These are phyloP conservation scores for Fusarium duplospermum DNA, from an alignment of 2,329 filamentous ascomycete genomes.

Conservation along the genomic window DNA sequence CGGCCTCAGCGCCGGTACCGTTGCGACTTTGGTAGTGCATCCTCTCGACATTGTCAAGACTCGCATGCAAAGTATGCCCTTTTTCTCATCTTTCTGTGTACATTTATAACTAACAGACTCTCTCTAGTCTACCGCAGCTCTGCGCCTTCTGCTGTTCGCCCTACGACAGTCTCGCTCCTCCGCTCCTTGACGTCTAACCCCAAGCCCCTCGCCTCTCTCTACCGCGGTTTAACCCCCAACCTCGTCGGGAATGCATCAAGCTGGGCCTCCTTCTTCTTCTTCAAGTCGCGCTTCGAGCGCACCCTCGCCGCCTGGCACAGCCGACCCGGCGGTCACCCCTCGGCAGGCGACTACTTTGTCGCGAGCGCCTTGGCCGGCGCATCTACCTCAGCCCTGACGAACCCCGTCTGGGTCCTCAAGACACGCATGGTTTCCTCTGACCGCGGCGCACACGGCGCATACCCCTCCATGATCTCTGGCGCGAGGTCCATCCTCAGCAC, in stretches of 20 bases:
- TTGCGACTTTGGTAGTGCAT: constrained; percentile 88
- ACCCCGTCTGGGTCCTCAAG: constrained; percentile 98
- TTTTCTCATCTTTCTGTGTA: neutral
- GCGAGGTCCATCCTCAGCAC: constrained; percentile 71
- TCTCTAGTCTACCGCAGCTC: constrained; percentile 63
- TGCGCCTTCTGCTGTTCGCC: constrained; percentile 51
- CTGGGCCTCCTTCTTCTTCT: constrained; percentile 94
- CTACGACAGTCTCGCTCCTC: constrained; percentile 65
- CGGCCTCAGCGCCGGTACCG: constrained; percentile 87
- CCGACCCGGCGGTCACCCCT: constrained; percentile 29
- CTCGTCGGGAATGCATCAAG: constrained; percentile 89
- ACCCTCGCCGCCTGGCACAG: constrained; percentile 50
- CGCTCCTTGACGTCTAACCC: constrained; percentile 62
- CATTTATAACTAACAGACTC: constrained; percentile 7
- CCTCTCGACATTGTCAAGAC: constrained; percentile 98
- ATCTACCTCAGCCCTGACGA: constrained; percentile 84
- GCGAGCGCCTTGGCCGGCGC: constrained; percentile 78
- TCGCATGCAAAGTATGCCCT: constrained; percentile 80
- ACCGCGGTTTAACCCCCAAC: constrained; percentile 91
- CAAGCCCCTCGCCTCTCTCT: constrained; percentile 76
- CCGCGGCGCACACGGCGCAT: constrained; percentile 78
- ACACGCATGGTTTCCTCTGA: constrained; percentile 95
- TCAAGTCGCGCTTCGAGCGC: constrained; percentile 69
- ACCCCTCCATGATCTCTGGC: constrained; percentile 81
- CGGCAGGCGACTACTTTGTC: constrained; percentile 81